Base-by-base conservation (phyloP, 768 basidiomycete genomes). In the Serendipita indica region DNA sequence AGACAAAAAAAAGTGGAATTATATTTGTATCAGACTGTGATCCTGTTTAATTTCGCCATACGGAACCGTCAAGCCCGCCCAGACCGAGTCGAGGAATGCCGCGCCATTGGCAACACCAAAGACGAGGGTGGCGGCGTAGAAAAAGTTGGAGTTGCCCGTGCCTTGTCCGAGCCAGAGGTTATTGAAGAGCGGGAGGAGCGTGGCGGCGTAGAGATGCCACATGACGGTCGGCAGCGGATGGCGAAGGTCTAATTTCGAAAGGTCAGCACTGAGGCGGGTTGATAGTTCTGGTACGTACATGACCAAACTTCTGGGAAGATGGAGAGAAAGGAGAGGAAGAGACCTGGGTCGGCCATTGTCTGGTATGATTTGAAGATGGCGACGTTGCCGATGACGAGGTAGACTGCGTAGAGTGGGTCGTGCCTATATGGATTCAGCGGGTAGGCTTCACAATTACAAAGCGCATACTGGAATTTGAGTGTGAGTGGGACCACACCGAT, bases 131-230 rank as follows among this genome's bases (percentile, higher is more conserved):
- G 86, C 83, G 0, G 96, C 96, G 65, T 98, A 99, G 72, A 89
- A 97, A 72, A 99, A 99, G 69, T 98, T 98, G 45, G 94, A 92
- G 66, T 99, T 98, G 2, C 91, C 96, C 3, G 90, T 88, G 1
- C 91, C 92, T 59, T 90, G 85, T 6, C 74, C 75, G 3, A 97
- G 78, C 94, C 96, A 99, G 1, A 98, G 74, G 60, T 88, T 79
- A 66, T 94, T 83, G 69, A 98, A 93, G 30, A 96, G 75, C 0
- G 94, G 94, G 60, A 97, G 77, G 20, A 98, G 81, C 18, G 90
- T 75, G 1, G 83, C 76, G 2, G 93, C 82, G 65, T 96, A 90
- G 3, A 88, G 72, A 63, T 94, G 87, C 7, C 93, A 77, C 43
- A 90, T 78, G 3, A 79, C 72, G 5, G 89, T 89, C 33, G 92